Percentiles rank a stretch among this genome's conserved stretches.
Conservation (phyloP, 768 basidiomycete genomes). For the Psilocybe tampanensis region DNA sequence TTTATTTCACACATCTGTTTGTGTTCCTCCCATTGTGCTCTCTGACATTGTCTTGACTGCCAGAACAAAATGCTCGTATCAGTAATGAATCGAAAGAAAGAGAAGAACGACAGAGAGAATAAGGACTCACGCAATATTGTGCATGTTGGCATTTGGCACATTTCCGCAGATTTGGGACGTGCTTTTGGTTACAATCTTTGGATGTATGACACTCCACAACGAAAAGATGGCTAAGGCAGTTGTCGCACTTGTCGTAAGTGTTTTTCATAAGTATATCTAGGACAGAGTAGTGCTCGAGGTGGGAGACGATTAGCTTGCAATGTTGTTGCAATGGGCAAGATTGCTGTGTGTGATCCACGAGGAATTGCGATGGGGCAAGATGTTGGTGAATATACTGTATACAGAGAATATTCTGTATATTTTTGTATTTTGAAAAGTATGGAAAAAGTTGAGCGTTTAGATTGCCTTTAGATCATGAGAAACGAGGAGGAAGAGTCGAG, state of each 20-base stretch:
- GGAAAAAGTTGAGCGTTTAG: too few relatives aligned
- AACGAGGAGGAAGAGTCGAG: too few relatives aligned
- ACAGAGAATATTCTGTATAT: too few relatives aligned
- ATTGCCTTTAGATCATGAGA: too few relatives aligned
- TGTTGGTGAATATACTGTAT: too few relatives aligned
- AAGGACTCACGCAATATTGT: slow-evolving; percentile 17
- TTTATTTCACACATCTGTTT: slow-evolving; percentile 12
- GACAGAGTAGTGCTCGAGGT: not conserved
- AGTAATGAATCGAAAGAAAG: not conserved
- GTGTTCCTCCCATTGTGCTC: slow-evolving; percentile 14
- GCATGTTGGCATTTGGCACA: slow-evolving; percentile 20
- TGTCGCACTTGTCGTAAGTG: slow-evolving; percentile 19
- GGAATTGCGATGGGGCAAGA: too few relatives aligned
- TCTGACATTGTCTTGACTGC: slow-evolving; percentile 19
- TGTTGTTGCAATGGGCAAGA: too few relatives aligned
- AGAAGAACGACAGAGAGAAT: not conserved
- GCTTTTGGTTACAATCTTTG: slow-evolving; percentile 16
- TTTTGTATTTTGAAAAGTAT: too few relatives aligned
- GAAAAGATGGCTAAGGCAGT: slow-evolving; percentile 17
- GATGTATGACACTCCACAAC: slow-evolving; percentile 9
- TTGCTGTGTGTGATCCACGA: too few relatives aligned
- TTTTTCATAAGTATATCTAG: not conserved
- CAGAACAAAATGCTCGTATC: not conserved
- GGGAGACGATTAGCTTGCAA: not conserved
- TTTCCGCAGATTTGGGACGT: slow-evolving; percentile 12